Evolutionary conservation across 192 early-diverging fungal species (phyloP), one percentile per base, ranked within the genome.

Genomic region (Funneliformis mosseae): DNA sequence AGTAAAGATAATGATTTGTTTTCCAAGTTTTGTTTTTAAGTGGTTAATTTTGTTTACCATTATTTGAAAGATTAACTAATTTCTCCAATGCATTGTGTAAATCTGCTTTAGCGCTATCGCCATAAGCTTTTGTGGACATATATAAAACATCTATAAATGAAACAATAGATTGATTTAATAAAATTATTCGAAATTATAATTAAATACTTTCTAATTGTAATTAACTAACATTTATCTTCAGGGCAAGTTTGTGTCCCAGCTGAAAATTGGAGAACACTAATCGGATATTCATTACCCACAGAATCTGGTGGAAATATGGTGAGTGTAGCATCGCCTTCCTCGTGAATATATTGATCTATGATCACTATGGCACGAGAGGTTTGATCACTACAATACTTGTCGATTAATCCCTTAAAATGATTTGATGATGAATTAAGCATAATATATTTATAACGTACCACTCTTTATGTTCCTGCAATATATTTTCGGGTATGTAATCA

Each of bases 401-500:
- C 76, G n/a, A 84, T 63, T 69, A 55, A 55, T 55, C 18, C 14
- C 75, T 81, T 28, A 70, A 80, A 74, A 48, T 59, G 14, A n/a
- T 12, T 2, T 23, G 0, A 41, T n/a, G n/a, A n/a, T n/a, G n/a
- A n/a, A n/a, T n/a, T n/a, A n/a, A 76, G 6, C 71, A 28, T 25
- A 8, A 27, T 11, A 14, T 23, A 55, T 27, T 38, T 45, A 16
- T 39, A 25, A 83, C 70, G 28, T 83, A 82, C 80, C 77, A 79
- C 14, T 77, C 61, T 2, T 83, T 83, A 0, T 83, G n/a, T 3
- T 78, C 79, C 16, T 77, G 42, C 23, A 87, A 71, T 85, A 86
- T 84, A 41, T 82, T 79, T 27, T 21, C 61, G 2, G 85, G 84
- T 12, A 89, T 80, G 69, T 92, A 94, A 25, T 87, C 88, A 28